Evolutionary conservation across 495 filamentous ascomycete species (phyloP).

Genomic region (Daldinia loculata): DNA sequence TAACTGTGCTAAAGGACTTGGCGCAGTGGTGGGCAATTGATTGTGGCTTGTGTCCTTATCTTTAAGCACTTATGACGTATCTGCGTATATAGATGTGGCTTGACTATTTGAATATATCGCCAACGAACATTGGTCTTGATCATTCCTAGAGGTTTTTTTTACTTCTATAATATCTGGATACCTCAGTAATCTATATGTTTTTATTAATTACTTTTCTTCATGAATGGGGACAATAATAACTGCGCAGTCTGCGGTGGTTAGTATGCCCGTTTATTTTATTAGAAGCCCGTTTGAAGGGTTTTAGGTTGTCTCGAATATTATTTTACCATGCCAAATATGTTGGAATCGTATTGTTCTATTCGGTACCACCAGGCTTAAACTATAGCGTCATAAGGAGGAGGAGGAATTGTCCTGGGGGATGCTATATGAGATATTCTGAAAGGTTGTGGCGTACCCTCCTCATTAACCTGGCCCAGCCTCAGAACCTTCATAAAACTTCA

Average conservation of each 20-base stretch:
- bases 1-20: constrained; percentile 3
- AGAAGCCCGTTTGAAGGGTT: background rate
- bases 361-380: background rate
- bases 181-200: no score
- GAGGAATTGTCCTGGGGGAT: constrained; percentile 3
- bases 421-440: background rate
- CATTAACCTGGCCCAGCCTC: background rate
- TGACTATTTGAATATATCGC: background rate
- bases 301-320: background rate
- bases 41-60: constrained; percentile 15
- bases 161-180: no score
- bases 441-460: background rate
- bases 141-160: background rate
- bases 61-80: constrained; percentile 2
- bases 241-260: no score
- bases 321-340: background rate
- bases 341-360: background rate
- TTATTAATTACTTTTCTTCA: no score
- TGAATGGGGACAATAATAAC: no score
- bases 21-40: background rate
- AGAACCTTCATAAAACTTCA: background rate
- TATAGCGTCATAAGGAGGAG: constrained; percentile 18
- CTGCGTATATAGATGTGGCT: constrained; percentile 10
- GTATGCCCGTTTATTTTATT: no score
- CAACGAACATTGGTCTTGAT: background rate